Conservation (phyloP, 169 alveolate genomes). For the Amoebophrya sp. region DNA sequence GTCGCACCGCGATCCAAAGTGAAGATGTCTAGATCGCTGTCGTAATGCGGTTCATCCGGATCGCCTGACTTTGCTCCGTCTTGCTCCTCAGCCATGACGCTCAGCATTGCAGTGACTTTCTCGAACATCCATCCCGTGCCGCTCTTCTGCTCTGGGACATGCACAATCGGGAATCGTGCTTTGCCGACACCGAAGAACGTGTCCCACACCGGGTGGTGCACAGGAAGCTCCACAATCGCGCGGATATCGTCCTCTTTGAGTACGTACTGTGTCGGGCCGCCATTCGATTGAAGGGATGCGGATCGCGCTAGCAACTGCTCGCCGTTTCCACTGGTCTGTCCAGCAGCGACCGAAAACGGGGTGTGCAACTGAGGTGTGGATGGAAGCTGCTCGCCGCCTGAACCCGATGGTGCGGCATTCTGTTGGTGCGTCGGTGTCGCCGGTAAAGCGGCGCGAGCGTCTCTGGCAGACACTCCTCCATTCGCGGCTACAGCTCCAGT, state of each 20-base stretch:
- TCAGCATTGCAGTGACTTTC: neutral
- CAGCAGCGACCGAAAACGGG: neutral
- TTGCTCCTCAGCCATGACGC: neutral
- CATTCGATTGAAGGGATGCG: too few species aligned
- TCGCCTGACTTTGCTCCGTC: neutral
- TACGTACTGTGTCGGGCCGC: neutral
- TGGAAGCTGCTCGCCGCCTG: too few species aligned
- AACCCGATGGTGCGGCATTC: too few species aligned
- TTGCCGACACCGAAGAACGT: slow-evolving; percentile 10
- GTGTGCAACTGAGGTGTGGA: neutral
- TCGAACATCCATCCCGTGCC: slow-evolving; percentile 25
- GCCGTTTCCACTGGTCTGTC: neutral
- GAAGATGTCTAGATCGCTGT: neutral
- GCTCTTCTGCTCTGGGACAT: neutral
- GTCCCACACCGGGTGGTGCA: slow-evolving; percentile 18
- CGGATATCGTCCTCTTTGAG: neutral
- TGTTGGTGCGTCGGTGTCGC: too few species aligned
- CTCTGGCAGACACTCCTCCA: neutral
- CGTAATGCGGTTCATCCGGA: neutral
- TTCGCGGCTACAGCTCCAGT: too few species aligned
- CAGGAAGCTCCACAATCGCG: neutral
- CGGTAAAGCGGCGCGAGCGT: neutral
- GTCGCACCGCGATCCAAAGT: neutral
- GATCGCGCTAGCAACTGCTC: too few species aligned
- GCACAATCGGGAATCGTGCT: neutral